These are phyloP conservation scores for Zygnema circumcarinatum DNA, from an alignment of 139 green algal species.

Conservation along the genomic window DNA sequence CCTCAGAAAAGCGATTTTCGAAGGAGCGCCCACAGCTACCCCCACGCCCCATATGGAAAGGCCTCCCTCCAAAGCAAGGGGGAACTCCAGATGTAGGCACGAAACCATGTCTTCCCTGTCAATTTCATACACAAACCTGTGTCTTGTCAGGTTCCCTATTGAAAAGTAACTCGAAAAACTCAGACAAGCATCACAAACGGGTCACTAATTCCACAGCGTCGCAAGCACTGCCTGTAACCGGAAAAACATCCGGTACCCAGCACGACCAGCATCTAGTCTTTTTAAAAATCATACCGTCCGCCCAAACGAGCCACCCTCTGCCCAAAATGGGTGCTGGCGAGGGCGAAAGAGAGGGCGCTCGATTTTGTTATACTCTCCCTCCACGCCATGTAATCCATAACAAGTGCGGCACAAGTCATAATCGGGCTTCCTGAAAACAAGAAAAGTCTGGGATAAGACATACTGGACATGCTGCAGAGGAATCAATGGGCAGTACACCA, in stretches of 20 bases:
- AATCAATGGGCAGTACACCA: too few species aligned
- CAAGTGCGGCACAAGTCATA: conserved; percentile 45
- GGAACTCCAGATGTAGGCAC: background rate
- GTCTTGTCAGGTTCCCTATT: too few species aligned
- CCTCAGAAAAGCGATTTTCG: background rate
- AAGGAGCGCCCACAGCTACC: background rate
- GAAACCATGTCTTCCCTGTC: background rate
- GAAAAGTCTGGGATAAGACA: too few species aligned
- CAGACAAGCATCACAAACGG: too few species aligned
- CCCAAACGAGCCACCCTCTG: background rate
- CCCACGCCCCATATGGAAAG: conserved; percentile 7
- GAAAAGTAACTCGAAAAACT: too few species aligned
- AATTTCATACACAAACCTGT: too few species aligned
- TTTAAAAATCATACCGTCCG: too few species aligned
- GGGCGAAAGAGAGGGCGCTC: conserved; percentile 8
- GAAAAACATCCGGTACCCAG: too few species aligned
- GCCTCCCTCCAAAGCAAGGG: background rate
- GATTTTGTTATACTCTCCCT: conserved; percentile 38
- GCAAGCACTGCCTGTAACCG: too few species aligned
- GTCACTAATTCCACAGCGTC: too few species aligned
- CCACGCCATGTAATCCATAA: conserved; percentile 11
- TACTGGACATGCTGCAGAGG: too few species aligned
- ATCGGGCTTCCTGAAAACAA: conserved; percentile 33
- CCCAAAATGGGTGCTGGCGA: conserved; percentile 28
- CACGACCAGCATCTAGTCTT: too few species aligned